Evolutionary conservation across 768 basidiomycete species (phyloP), one percentile per base, ranked within the genome.

Genomic region (Asterophora parasitica): DNA sequence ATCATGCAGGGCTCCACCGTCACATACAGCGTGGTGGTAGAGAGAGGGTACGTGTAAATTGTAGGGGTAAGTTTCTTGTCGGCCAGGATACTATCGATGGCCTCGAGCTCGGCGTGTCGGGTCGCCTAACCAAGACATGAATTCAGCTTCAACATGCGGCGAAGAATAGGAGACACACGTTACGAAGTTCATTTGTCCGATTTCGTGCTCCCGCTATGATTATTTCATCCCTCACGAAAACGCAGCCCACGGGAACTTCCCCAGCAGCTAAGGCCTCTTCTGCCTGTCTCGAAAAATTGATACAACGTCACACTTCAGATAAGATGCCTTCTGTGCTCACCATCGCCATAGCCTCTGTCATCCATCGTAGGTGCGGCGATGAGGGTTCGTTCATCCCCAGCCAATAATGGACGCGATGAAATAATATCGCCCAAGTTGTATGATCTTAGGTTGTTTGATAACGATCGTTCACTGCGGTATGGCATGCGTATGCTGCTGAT

Each of bases 1-100:
- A 98, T 98, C 64, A 98, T 92, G 67, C 96, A 99, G 0, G 95
- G 96, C 67, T 99, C 95, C 44, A 99, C 96, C 4, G 96, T 99
- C 43, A 98, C 96, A 64, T 98, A 99, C 23, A 98, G 80, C 2
- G 82, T 88, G 16, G 91, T 94, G 8, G 79, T 73, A 0, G 76
- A 74, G 13, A 99, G 76, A 4, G 90, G 89, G 49, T 88, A 81
- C 36, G 64, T 58, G 0, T 65, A 43, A n/a, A 63, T 51, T 28
- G 64, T 59, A 17, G 81, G 78, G 7, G 86, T 85, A 53, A 87
- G 75, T 12, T 59, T 44, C 44, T 68, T 67, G 61, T 85, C 76
- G 0, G 81, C 71, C 10, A 98, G 70, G 55, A 99, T 91, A 58
- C 75, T 74, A 61, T 96, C 92, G 57, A 98, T 92, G 1, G 95